A percentile compares a stretch with the other conserved stretches of the same genome.
phyloP scores from a whole-genome alignment of 371 early-diverging fungal genomes.

The Vairimorpha apis region DNA sequence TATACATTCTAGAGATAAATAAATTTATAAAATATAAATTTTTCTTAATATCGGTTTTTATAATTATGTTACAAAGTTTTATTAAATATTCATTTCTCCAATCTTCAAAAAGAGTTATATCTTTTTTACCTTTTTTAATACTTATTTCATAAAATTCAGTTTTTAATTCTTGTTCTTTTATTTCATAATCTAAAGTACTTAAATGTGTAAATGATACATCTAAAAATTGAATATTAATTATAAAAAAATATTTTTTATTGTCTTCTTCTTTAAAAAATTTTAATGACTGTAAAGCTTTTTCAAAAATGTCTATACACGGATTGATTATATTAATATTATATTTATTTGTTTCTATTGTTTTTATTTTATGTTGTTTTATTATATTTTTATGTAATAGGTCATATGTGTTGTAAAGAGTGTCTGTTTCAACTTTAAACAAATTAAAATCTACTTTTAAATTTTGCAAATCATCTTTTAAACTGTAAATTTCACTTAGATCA shows the following conservation, averaged over 20 bases:
- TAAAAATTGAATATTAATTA: not conserved
- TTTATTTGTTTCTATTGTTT: not conserved
- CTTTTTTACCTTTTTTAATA: not conserved
- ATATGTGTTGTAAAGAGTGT: not conserved
- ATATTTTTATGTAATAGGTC: not conserved
- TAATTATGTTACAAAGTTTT: not conserved
- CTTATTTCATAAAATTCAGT: not conserved
- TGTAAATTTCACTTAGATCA: not conserved
- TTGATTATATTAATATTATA: not conserved
- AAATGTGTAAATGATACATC: not conserved
- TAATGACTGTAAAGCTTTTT: not conserved
- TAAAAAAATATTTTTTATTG: not conserved
- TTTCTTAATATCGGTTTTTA: not conserved
- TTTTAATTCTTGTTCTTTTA: not conserved
- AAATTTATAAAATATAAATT: slow-evolving; percentile 1
- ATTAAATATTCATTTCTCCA: not conserved
- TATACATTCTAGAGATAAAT: not conserved
- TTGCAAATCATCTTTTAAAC: not conserved
- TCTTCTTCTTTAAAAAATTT: not conserved
- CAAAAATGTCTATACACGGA: not conserved
- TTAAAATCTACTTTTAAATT: not conserved
- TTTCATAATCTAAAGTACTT: not conserved
- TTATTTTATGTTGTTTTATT: not conserved
- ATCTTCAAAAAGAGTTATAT: not conserved
- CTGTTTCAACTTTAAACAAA: not conserved